Conservation (phyloP, 495 filamentous ascomycete genomes). For the Penicillium cosmopolitanum region DNA sequence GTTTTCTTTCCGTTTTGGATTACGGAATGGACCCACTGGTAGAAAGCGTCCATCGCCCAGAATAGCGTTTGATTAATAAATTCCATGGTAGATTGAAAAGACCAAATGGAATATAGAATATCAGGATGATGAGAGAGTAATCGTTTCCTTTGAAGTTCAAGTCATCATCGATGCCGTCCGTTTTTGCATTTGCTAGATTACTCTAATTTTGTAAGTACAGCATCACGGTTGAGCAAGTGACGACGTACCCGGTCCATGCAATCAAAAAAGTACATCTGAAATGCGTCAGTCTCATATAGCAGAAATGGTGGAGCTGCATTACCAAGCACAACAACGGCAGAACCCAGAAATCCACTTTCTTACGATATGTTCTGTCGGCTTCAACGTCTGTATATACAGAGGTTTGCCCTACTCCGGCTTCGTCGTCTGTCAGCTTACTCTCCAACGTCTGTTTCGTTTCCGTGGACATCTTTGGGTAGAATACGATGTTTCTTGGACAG, state of each 20-base stretch:
- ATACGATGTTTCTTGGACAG: background rate
- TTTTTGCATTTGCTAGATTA: slow-evolving; percentile 68
- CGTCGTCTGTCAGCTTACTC: slow-evolving; percentile 10
- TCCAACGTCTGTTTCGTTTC: background rate
- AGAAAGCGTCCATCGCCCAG: slow-evolving; percentile 49
- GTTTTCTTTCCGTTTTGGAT: slow-evolving; percentile 35
- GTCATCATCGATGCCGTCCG: slow-evolving; percentile 55
- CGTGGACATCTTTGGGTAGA: slow-evolving; percentile 2
- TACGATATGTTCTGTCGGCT: slow-evolving; percentile 31
- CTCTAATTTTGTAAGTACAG: slow-evolving; percentile 35
- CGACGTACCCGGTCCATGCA: slow-evolving; percentile 60
- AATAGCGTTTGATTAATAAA: slow-evolving; percentile 62
- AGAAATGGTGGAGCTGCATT: background rate
- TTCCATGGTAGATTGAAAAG: slow-evolving; percentile 62
- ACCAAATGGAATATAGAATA: slow-evolving; percentile 78
- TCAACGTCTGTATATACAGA: slow-evolving; percentile 22
- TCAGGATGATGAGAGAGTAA: slow-evolving; percentile 68
- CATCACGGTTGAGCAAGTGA: slow-evolving; percentile 6
- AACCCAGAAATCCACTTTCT: slow-evolving; percentile 36
- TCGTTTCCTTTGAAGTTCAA: slow-evolving; percentile 59
- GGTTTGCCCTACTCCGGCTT: slow-evolving; percentile 20
- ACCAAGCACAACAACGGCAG: slow-evolving; percentile 40
- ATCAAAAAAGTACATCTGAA: slow-evolving; percentile 62
- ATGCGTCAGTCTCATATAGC: slow-evolving; percentile 1
- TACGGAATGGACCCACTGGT: slow-evolving; percentile 43